A percentile compares a stretch with the other conserved stretches of the same genome.
These are phyloP conservation scores for Oehlia diaphana DNA, from an alignment of 192 early-diverging fungal genomes.

Conservation along the genomic window DNA sequence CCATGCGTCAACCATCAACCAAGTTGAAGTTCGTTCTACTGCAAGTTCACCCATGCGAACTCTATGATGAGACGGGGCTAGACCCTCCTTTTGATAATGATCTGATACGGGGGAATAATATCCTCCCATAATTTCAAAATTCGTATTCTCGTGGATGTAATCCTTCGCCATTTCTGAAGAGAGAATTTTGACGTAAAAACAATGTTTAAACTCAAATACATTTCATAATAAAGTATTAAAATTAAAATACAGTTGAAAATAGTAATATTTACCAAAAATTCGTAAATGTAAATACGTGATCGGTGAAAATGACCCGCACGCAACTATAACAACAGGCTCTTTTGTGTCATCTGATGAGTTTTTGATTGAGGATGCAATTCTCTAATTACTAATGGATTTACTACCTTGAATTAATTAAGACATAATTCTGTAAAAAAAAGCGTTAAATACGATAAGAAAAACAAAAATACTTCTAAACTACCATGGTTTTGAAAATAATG, in stretches of 20 bases:
- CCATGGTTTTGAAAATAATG: not conserved
- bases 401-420: not conserved
- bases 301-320: constrained; percentile 96
- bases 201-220: not conserved
- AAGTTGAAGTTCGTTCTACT: constrained; percentile 76
- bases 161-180: constrained; percentile 91
- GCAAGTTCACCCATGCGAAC: constrained; percentile 93
- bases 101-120: constrained; percentile 98
- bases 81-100: constrained; percentile 89
- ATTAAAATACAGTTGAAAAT: not conserved
- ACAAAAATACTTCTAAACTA: not conserved
- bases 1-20: constrained; percentile 97
- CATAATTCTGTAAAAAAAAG: not conserved
- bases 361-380: constrained; percentile 17
- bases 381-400: not conserved
- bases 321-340: constrained; percentile 87
- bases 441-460: not conserved
- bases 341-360: constrained; percentile 56
- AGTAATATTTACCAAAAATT: constrained; percentile 90
- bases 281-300: constrained; percentile 96
- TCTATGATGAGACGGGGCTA: constrained; percentile 83
- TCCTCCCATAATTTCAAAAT: constrained; percentile 89
- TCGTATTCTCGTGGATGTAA: constrained; percentile 66
- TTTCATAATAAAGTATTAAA: not conserved
- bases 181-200: not conserved